Evolutionary conservation across 2,329 filamentous ascomycete genomes (phyloP).

Genomic region (Cordyceps militaris): DNA sequence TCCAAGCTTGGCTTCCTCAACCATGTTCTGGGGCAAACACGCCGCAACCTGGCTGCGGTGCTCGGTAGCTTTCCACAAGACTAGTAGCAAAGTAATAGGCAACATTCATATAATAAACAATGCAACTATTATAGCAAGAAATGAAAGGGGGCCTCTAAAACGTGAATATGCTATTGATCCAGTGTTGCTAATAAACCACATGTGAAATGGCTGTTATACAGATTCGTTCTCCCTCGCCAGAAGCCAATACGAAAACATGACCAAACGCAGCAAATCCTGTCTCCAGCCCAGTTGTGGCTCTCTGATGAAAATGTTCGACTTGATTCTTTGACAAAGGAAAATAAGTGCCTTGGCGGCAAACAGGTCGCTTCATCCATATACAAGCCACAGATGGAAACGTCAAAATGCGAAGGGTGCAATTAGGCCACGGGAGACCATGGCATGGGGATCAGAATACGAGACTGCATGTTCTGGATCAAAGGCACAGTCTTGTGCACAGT

Average conservation of each 20-base stretch:
- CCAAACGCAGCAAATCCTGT: background rate
- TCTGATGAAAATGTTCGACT: background rate
- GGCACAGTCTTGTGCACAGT: conserved; percentile 98
- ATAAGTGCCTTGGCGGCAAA: background rate
- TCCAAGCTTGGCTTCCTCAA: conserved; percentile 76
- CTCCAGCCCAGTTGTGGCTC: background rate
- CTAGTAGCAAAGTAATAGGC: background rate
- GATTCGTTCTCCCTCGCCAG: background rate
- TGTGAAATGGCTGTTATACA: conserved; percentile 11
- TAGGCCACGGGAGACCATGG: conserved; percentile 91
- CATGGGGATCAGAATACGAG: conserved; percentile 85
- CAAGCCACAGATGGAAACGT: conserved; percentile 5
- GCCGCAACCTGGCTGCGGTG: conserved; percentile 67
- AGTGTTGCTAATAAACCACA: conserved; percentile 6
- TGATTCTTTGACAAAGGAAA: conserved; percentile 8
- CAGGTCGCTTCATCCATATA: conserved; percentile 10
- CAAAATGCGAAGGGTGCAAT: background rate
- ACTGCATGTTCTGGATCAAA: conserved; percentile 94
- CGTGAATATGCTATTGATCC: conserved; percentile 6
- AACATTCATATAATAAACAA: background rate
- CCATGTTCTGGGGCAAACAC: conserved; percentile 61
- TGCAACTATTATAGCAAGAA: background rate
- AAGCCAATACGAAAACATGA: conserved; percentile 2
- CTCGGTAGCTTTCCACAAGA: conserved; percentile 54
- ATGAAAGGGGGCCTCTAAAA: background rate